phyloP scores from a whole-genome alignment of 1,139 yeast genomes.

The Candida sp. region DNA sequence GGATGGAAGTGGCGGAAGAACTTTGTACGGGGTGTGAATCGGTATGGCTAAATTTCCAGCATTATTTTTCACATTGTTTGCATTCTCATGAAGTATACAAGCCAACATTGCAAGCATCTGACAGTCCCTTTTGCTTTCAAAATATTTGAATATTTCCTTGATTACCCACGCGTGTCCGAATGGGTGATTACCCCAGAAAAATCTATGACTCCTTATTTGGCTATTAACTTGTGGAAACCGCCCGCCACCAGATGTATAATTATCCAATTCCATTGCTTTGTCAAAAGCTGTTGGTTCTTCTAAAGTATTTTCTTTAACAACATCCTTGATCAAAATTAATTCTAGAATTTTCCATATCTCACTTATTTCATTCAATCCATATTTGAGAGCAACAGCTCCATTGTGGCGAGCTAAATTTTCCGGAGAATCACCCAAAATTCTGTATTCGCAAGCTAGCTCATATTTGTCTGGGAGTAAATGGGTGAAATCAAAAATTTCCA shows the following conservation, averaged over 20 bases:
- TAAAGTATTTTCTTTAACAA: constrained; percentile 7
- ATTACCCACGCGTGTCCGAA: constrained; percentile 79
- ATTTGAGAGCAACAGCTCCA: constrained; percentile 64
- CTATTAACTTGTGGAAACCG: constrained; percentile 2
- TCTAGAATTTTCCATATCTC: constrained; percentile 77
- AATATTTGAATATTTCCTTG: constrained; percentile 58
- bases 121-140: constrained; percentile 61
- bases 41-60: constrained; percentile 31
- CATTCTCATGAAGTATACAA: constrained; percentile 56
- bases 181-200: constrained; percentile 82
- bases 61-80: constrained; percentile 14
- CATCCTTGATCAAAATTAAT: constrained; percentile 35
- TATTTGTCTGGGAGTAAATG: constrained; percentile 73
- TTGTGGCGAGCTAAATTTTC: constrained; percentile 66
- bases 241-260: constrained; percentile 2
- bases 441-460: constrained; percentile 75
- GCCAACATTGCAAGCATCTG: constrained; percentile 93
- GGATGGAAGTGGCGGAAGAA: constrained; percentile 30
- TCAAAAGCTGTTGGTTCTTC: background rate
- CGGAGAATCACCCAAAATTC: constrained; percentile 65
- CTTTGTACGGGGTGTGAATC: constrained; percentile 46
- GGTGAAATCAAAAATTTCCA: constrained; percentile 63
- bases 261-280: background rate
- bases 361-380: constrained; percentile 61
- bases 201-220: constrained; percentile 21